Evolutionary conservation across 1,284 basidiomycete genomes (phyloP), one percentile per base, ranked within the genome.

Genomic region (Inonotus hispidus): DNA sequence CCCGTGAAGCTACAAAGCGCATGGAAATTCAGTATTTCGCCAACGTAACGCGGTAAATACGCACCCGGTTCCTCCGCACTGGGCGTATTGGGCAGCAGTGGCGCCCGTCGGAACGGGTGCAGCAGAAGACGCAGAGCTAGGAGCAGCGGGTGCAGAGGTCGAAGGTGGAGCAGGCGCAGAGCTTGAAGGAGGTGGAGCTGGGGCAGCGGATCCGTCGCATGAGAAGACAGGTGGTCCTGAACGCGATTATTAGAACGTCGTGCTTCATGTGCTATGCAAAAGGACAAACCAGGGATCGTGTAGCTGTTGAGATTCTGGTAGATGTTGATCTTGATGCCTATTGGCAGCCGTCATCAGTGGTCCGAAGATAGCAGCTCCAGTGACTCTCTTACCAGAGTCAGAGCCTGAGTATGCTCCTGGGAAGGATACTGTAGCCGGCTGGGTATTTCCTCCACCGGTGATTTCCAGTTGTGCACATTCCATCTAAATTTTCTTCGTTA

Each of bases 401-500:
- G 58, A 29, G 21, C 62, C 58, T 27, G 41, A 54, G 64, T 69
- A 69, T 14, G 67, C 68, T 53, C 80, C 79, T 3, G 79, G 79
- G 76, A 82, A 81, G 67, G 72, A 77, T 45, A 81, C 79, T 11
- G 78, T 80, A 8, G 77, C 72, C 4, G 80, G 79, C 25, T 69
- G 68, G 1, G 74, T 72, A 63, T 67, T 77, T 27, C 79, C 79
- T 3, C 80, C 79, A 16, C 80, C 80, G n/a, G 78, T 80, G 58
- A 82, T 77, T 59, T 77, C 66, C 55, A 82, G 67, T 65, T 81
- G 79, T n/a, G 78, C 79, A 56, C 79, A 81, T 67, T 80, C 78
- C 79, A 80, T 79, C 78, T 81, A 57, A 47, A 59, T 32, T 50
- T n/a, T 16, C 58, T n/a, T 1, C 5, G 21, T 19, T 23, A 32